Evolutionary conservation across 169 alveolate species (phyloP), one percentile per base, ranked within the genome.

Genomic region (Eimeria brunetti): DNA sequence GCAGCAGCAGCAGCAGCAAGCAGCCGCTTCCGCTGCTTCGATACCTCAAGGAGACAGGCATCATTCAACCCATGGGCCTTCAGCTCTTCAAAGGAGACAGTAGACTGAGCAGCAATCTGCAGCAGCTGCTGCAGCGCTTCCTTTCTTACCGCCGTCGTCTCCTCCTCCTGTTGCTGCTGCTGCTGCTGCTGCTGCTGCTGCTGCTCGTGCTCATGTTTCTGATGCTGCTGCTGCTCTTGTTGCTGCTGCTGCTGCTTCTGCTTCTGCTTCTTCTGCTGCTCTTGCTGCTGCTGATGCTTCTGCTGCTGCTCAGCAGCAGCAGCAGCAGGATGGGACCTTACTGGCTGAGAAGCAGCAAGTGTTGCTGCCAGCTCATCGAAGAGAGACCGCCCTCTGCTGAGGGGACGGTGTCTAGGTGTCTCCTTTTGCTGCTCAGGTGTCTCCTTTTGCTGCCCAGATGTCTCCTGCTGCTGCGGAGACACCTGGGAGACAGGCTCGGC

Each of bases 71-170:
- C 90, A 30, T 9, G 53, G 16, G 53, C 90, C 75, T 53, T 33
- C 53, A 83, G 75, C 33, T 51, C 90, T 9, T 83, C 76, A 14
- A 83, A n/a, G 58, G 90, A 83, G 51, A 83, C 51, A 49, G 76
- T 8, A 30, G 90, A 83, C 58, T 33, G 16, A 24, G 90, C 90
- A 12, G 38, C 75, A 6, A 83, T 56, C 56, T 12, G 5, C 33
- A 83, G 90, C 58, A 83, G 53, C 71, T 83, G 90, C 90, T 83
- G 90, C 49, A 83, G 90, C 56, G 90, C 75, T 6, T 12, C 49
- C 14, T 62, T 62, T n/a, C 18, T 58, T 22, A 62, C 46, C 24
- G 46, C 64, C n/a, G 51, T 12, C 6, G 90, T 33, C 18, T 83
- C 88, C 69, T 78, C 64, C 38, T n/a, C 83, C 53, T 33, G 6